A percentile compares a stretch with the other conserved stretches of the same genome.
Conservation (phyloP, 1,284 basidiomycete species). For the Entoloma clypeatum region DNA sequence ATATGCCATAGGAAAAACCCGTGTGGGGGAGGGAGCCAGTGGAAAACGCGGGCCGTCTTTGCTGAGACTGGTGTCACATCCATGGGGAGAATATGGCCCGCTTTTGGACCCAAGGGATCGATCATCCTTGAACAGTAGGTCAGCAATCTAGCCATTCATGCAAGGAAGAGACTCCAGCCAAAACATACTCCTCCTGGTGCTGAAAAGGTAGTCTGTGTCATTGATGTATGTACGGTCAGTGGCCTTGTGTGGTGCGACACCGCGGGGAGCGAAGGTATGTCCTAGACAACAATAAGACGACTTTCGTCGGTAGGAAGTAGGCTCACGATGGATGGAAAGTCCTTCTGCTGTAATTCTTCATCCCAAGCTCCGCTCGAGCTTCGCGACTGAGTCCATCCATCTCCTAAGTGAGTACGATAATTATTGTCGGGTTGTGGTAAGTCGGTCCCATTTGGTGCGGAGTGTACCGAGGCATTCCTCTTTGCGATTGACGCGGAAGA, state of each 20-base stretch:
- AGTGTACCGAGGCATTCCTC: conserved; percentile 62
- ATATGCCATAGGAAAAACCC: conserved; percentile 35
- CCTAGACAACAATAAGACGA: too few species aligned
- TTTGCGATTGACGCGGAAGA: conserved; percentile 46
- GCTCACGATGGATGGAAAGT: conserved; percentile 45
- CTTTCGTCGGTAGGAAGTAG: conserved; percentile 12
- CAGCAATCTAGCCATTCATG: conserved; percentile 20
- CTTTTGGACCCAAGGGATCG: conserved; percentile 40
- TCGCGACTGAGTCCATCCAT: conserved; percentile 52
- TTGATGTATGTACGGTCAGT: conserved; percentile 39
- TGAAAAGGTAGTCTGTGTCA: conserved; percentile 31
- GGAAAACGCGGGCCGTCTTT: conserved; percentile 41
- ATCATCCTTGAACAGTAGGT: conserved; percentile 41
- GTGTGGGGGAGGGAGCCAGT: conserved; percentile 39
- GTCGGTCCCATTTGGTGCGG: conserved; percentile 50
- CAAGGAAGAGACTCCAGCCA: conserved; percentile 15
- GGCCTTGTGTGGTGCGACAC: conserved; percentile 45
- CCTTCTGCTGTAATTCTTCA: conserved; percentile 50
- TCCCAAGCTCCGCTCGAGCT: conserved; percentile 61
- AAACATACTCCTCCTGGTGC: conserved; percentile 40
- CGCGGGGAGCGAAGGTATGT: too few species aligned
- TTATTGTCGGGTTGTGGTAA: conserved; percentile 43
- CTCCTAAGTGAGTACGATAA: conserved; percentile 45
- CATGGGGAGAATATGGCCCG: conserved; percentile 51
- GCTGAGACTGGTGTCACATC: conserved; percentile 44